These are phyloP conservation scores for Brachypodium distachyon DNA, from an alignment of 202 grass and related monocot genomes.

Conservation along the genomic window DNA sequence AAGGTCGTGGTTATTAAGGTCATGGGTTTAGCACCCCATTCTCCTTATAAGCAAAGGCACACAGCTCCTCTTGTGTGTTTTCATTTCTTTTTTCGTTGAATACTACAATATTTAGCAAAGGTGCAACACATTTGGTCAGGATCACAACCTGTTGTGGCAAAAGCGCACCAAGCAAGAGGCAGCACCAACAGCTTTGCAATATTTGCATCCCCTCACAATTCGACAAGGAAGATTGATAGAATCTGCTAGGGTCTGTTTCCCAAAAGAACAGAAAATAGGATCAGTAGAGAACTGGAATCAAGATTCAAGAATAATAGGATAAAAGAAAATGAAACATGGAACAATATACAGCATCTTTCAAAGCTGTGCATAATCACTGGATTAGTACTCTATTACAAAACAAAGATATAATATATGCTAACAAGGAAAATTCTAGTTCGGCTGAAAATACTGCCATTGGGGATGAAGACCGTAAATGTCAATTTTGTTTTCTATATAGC, in stretches of 20 bases:
- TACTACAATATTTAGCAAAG: background rate
- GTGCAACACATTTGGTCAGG: background rate
- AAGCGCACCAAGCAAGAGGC: conserved; percentile 78
- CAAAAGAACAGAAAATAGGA: background rate
- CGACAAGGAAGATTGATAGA: conserved; percentile 72
- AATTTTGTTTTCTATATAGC: background rate
- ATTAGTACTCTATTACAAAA: background rate
- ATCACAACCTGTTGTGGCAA: conserved; percentile 52
- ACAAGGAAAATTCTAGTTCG: background rate
- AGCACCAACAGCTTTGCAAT: conserved; percentile 51
- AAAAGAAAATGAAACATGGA: background rate
- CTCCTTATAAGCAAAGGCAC: background rate
- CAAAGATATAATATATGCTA: background rate
- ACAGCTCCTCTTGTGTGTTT: background rate
- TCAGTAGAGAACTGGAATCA: background rate
- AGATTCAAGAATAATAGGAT: background rate
- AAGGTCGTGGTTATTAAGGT: background rate
- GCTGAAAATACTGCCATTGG: background rate
- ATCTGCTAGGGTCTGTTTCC: conserved; percentile 52
- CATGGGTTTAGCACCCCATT: background rate
- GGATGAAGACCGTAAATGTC: background rate
- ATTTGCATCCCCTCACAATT: conserved; percentile 72
- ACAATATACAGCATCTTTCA: background rate
- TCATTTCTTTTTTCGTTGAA: background rate
- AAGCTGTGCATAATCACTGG: background rate